Evolutionary conservation across 805 yeast species (phyloP).

Genomic region (Saccharomycopsis fermentans): DNA sequence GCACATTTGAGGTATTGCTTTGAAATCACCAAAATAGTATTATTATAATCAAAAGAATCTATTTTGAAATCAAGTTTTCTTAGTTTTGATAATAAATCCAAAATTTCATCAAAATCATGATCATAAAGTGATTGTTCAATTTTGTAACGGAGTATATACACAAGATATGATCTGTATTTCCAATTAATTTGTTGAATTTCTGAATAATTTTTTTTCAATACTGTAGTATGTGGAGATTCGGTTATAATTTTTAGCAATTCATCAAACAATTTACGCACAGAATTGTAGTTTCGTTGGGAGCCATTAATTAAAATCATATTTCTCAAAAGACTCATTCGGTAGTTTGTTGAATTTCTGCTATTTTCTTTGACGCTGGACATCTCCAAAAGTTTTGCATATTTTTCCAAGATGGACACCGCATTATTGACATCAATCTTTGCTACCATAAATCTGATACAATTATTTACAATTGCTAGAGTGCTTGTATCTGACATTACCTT

Average conservation of each 20-base stretch:
- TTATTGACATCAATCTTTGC: neutral
- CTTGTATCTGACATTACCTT: neutral
- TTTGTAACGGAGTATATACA: neutral
- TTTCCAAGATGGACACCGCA: neutral
- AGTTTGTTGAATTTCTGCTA: neutral
- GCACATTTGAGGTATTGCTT: neutral
- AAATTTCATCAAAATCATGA: neutral
- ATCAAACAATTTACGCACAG: neutral
- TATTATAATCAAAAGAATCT: neutral
- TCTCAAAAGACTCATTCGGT: neutral
- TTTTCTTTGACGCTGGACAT: neutral
- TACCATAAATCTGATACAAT: neutral
- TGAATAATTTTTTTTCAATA: neutral
- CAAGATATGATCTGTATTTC: neutral
- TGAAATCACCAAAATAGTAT: neutral
- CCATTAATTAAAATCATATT: constrained; percentile 1
- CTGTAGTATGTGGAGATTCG: neutral
- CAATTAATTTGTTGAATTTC: neutral
- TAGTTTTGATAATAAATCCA: neutral
- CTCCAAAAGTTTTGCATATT: neutral
- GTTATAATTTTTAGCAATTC: neutral
- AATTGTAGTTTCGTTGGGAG: neutral
- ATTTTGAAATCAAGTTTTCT: neutral
- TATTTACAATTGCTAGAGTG: neutral
- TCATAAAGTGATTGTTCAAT: neutral